These are phyloP conservation scores for Eragrostis curvula DNA, from an alignment of 176 grass and related monocot species.

Conservation along the genomic window DNA sequence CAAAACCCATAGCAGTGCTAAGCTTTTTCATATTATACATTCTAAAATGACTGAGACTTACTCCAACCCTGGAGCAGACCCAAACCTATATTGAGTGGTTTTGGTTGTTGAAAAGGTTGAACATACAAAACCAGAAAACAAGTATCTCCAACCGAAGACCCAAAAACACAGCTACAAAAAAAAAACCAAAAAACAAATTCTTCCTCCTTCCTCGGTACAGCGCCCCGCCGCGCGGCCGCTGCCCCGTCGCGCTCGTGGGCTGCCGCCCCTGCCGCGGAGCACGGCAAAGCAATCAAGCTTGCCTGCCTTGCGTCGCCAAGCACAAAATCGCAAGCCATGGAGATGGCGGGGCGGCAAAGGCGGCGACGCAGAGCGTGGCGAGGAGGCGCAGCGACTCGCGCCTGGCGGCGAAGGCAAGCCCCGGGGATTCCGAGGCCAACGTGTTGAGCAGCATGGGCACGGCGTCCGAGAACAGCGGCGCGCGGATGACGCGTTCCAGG, in stretches of 20 bases:
- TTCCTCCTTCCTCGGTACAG: no score
- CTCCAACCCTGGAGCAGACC: neutral
- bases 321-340: no score
- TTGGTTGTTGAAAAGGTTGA: no score
- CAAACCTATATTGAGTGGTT: no score
- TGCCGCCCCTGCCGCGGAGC: no score
- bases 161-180: no score
- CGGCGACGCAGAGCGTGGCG: slow-evolving; percentile 69
- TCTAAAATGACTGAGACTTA: slow-evolving; percentile 18
- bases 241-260: no score
- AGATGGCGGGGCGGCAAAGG: slow-evolving; percentile 61
- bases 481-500: slow-evolving; percentile 82
- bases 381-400: slow-evolving; percentile 79
- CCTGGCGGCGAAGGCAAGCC: slow-evolving; percentile 50
- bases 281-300: no score
- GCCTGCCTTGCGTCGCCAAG: neutral
- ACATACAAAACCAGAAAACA: no score
- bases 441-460: slow-evolving; percentile 86
- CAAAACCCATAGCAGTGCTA: neutral
- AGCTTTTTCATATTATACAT: slow-evolving; percentile 26
- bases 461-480: slow-evolving; percentile 70
- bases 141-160: no score
- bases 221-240: no score
- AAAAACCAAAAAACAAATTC: no score
- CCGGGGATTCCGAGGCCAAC: slow-evolving; percentile 61